Conservation (phyloP, 768 basidiomycete genomes). For the Termitomyces sp. region DNA sequence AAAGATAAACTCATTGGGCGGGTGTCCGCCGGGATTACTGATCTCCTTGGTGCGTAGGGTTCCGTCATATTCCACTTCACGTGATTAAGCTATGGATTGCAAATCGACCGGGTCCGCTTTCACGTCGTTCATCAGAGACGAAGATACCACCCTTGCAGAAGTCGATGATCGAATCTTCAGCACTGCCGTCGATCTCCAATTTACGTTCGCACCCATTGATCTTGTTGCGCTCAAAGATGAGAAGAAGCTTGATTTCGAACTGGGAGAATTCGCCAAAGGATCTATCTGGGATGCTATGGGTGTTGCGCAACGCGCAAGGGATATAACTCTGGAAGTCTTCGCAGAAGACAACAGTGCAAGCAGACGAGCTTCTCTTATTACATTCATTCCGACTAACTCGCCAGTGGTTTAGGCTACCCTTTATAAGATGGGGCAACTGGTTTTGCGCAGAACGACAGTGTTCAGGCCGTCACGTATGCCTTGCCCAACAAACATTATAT, state of each 20-base stretch:
- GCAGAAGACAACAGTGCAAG: conserved; percentile 86
- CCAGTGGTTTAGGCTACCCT: conserved; percentile 65
- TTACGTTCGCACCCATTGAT: conserved; percentile 49
- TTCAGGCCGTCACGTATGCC: conserved; percentile 60
- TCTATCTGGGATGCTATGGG: conserved; percentile 53
- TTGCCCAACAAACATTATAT: conserved; percentile 96
- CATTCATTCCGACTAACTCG: not conserved
- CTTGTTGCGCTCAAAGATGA: conserved; percentile 45
- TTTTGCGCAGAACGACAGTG: conserved; percentile 60
- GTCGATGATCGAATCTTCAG: conserved; percentile 90
- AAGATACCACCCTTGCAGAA: conserved; percentile 81
- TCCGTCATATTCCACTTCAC: not conserved
- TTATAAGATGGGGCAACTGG: conserved; percentile 78
- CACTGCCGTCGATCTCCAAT: conserved; percentile 76
- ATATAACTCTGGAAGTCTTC: conserved; percentile 73
- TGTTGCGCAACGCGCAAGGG: conserved; percentile 48
- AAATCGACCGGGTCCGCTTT: conserved; percentile 90
- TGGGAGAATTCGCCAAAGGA: conserved; percentile 33
- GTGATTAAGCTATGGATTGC: not conserved
- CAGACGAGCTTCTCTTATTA: conserved; percentile 7
- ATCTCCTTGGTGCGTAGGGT: conserved; percentile 61
- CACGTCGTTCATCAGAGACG: conserved; percentile 73
- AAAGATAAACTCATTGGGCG: conserved; percentile 56
- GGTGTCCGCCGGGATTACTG: conserved; percentile 67
- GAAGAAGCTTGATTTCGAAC: conserved; percentile 45